Percentiles rank a stretch among this genome's conserved stretches.
Evolutionary conservation across 139 green algal genomes (phyloP).

Genomic region (Coelastrella sp.): DNA sequence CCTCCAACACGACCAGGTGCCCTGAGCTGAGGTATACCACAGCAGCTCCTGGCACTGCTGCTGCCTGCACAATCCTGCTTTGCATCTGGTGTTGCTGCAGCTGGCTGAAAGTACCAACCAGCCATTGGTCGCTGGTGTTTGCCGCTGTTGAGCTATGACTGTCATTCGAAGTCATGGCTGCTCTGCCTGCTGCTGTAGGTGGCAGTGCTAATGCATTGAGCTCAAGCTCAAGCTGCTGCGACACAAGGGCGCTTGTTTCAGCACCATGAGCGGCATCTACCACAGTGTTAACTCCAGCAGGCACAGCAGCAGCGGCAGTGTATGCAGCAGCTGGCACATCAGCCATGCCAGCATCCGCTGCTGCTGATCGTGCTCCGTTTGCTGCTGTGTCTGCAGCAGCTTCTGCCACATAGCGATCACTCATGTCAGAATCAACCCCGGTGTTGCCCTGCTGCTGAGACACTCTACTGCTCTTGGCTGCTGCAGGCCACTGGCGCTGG

Average conservation of each 20-base stretch:
- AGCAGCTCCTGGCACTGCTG: not conserved
- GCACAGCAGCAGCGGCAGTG: not conserved
- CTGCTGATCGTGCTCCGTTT: not conserved
- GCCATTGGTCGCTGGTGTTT: not conserved
- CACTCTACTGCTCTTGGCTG: too few relatives aligned
- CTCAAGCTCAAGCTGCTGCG: too few relatives aligned
- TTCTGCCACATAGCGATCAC: not conserved
- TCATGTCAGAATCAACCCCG: not conserved
- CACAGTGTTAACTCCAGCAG: not conserved
- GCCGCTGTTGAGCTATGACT: not conserved
- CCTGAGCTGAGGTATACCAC: not conserved
- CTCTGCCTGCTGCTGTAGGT: not conserved
- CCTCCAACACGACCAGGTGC: not conserved
- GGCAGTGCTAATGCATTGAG: not conserved
- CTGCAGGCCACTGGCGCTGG: too few relatives aligned
- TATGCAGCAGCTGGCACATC: not conserved
- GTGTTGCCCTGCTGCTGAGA: not conserved
- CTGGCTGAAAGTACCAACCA: not conserved
- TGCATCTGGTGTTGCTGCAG: conserved; percentile 2
- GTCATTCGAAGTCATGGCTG: not conserved
- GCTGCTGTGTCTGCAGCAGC: conserved; percentile 6
- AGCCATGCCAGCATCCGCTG: not conserved
- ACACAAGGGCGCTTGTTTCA: too few relatives aligned
- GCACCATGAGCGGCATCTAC: too few relatives aligned
- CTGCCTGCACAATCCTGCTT: not conserved